Percentiles rank a stretch among this genome's conserved stretches.
Conservation (phyloP, 2,329 filamentous ascomycete genomes). For the Penicillium sp. region DNA sequence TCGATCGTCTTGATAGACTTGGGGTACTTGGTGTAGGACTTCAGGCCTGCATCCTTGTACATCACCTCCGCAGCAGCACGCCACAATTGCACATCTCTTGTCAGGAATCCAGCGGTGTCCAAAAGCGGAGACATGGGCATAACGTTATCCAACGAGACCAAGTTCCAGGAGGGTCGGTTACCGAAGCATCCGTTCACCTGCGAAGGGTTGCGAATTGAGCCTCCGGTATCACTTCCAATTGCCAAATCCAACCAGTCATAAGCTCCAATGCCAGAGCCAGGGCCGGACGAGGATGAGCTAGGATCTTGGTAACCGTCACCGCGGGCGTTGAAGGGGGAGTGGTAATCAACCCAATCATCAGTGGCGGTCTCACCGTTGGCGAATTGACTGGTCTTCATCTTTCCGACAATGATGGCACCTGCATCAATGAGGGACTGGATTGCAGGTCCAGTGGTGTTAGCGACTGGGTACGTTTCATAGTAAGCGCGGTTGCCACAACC, state of each 20-base stretch:
- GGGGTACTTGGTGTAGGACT: slow-evolving; percentile 37
- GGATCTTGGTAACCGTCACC: slow-evolving; percentile 39
- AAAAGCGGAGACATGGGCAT: slow-evolving; percentile 49
- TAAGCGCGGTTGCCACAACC: slow-evolving; percentile 61
- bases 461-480: slow-evolving; percentile 52
- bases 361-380: slow-evolving; percentile 31
- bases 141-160: slow-evolving; percentile 45
- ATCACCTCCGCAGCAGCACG: slow-evolving; percentile 45
- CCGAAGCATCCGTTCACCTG: slow-evolving; percentile 53
- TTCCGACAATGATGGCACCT: slow-evolving; percentile 52
- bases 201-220: slow-evolving; percentile 48
- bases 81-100: slow-evolving; percentile 25
- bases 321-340: slow-evolving; percentile 43
- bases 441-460: slow-evolving; percentile 50
- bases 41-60: slow-evolving; percentile 37
- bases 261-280: slow-evolving; percentile 30
- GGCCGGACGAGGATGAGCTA: slow-evolving; percentile 25
- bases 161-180: slow-evolving; percentile 50
- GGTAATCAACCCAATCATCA: slow-evolving; percentile 37
- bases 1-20: slow-evolving; percentile 17
- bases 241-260: slow-evolving; percentile 50
- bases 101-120: slow-evolving; percentile 50
- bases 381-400: slow-evolving; percentile 37
- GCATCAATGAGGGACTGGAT: slow-evolving; percentile 58
- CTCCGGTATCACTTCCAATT: slow-evolving; percentile 47